Conservation (phyloP, 805 yeast genomes). For the Kregervanrija pseudodelftensis region DNA sequence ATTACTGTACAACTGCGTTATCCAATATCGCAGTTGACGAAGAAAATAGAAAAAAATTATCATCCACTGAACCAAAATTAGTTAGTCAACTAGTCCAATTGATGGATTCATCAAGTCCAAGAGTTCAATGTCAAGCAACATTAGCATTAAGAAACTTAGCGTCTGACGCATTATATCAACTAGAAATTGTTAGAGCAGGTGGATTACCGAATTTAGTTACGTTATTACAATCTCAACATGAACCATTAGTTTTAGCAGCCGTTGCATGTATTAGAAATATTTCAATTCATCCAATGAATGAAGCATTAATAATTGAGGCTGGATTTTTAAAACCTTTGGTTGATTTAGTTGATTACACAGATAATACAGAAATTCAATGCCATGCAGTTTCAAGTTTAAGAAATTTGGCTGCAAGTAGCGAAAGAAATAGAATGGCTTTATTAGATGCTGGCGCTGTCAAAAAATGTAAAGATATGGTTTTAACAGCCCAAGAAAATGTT, state of each 20-base stretch:
- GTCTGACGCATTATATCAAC: conserved; percentile 90
- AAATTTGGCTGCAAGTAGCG: conserved; percentile 92
- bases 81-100: conserved; percentile 81
- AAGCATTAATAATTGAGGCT: conserved; percentile 91
- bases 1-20: conserved; percentile 95
- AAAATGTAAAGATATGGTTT: conserved; percentile 81
- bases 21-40: conserved; percentile 97
- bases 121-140: conserved; percentile 98
- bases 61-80: conserved; percentile 88
- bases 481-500: conserved; percentile 81
- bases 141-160: conserved; percentile 93
- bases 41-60: conserved; percentile 75
- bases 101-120: conserved; percentile 89
- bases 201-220: conserved; percentile 93
- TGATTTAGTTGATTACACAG: conserved; percentile 70
- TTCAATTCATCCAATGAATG: conserved; percentile 94
- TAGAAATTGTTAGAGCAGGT: conserved; percentile 91
- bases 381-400: conserved; percentile 96
- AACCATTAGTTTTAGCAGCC: conserved; percentile 89
- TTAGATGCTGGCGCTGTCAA: conserved; percentile 94
- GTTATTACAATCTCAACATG: conserved; percentile 79
- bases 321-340: conserved; percentile 93
- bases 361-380: conserved; percentile 94
- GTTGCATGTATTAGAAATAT: conserved; percentile 98
- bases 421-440: conserved; percentile 84